Percentiles rank a stretch among this genome's conserved stretches.
Evolutionary conservation across 805 yeast species (phyloP).

Genomic region (Lachancea sp.): DNA sequence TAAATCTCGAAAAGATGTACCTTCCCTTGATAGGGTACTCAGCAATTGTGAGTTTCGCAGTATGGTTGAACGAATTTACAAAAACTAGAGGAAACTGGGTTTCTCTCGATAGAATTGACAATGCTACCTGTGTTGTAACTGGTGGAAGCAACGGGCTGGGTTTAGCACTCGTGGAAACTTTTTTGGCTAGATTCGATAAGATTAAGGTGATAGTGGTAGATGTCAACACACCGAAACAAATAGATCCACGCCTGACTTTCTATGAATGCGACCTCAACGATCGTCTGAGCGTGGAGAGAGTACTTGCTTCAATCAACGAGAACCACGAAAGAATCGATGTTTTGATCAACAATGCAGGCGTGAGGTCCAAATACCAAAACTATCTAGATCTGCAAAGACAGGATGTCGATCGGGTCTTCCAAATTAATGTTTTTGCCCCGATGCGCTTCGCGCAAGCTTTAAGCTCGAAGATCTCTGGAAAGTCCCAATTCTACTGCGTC

Average conservation of each 20-base stretch:
- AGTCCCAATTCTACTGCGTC: conserved; percentile 62
- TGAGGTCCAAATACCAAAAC: conserved; percentile 47
- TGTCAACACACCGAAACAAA: conserved; percentile 7
- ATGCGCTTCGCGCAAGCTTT: conserved; percentile 60
- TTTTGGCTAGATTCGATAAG: conserved; percentile 17
- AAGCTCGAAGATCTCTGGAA: conserved; percentile 48
- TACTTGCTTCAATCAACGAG: conserved; percentile 36
- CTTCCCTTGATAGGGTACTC: conserved; percentile 6
- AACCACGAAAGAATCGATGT: conserved; percentile 45
- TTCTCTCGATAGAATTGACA: conserved; percentile 1
- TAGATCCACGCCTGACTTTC: conserved; percentile 35
- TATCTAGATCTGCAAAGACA: conserved; percentile 43
- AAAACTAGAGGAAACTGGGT: conserved; percentile 13
- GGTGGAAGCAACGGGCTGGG: conserved; percentile 39
- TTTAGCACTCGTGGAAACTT: conserved; percentile 17
- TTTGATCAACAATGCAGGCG: conserved; percentile 79
- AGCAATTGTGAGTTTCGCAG: conserved; percentile 5
- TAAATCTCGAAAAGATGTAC: neutral
- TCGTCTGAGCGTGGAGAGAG: conserved; percentile 35
- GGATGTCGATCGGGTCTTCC: conserved; percentile 51
- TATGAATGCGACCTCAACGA: conserved; percentile 64
- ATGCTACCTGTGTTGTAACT: conserved; percentile 24
- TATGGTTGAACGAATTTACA: conserved; percentile 8
- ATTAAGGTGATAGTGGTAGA: conserved; percentile 28
- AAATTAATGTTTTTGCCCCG: conserved; percentile 61